Evolutionary conservation across 163 green algal species (phyloP).

Genomic region (Chlorella variabilis): DNA sequence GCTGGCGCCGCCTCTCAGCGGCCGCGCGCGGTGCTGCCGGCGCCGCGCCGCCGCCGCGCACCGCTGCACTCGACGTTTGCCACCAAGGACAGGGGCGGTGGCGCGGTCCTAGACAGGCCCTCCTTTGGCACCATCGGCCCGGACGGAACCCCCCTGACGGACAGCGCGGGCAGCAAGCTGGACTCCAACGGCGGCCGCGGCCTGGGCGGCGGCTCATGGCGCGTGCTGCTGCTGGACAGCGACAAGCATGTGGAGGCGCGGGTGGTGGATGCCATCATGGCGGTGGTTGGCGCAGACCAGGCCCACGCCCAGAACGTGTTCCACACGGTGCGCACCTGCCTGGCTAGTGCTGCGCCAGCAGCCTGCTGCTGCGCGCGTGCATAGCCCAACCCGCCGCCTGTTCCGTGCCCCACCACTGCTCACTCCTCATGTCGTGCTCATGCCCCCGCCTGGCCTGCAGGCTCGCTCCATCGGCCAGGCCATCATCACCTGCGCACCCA

Average conservation of each 20-base stretch:
- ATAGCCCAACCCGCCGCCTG: too few species aligned
- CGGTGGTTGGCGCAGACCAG: constrained; percentile 54
- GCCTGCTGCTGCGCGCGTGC: too few species aligned
- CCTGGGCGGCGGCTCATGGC: constrained; percentile 64
- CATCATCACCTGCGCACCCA: constrained; percentile 68
- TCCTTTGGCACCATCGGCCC: neutral
- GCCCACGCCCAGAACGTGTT: constrained; percentile 73
- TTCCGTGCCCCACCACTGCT: too few species aligned
- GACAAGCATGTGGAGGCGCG: constrained; percentile 62
- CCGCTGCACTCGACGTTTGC: neutral
- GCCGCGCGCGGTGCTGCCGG: too few species aligned
- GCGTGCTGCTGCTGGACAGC: constrained; percentile 65
- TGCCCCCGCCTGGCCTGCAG: neutral
- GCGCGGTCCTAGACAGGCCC: neutral
- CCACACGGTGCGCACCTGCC: constrained; percentile 54
- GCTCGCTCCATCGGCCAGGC: constrained; percentile 69
- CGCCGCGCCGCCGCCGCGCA: too few species aligned
- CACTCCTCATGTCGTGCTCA: too few species aligned
- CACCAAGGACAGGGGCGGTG: neutral
- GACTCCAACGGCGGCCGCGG: constrained; percentile 27
- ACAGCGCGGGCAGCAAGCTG: neutral
- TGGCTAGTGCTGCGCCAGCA: too few species aligned
- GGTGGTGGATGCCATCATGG: constrained; percentile 61
- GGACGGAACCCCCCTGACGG: neutral
- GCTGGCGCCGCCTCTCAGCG: too few species aligned